A percentile compares a stretch with the other conserved stretches of the same genome.
phyloP scores from a whole-genome alignment of 192 early-diverging fungal genomes.

The Obelidium mucronatum region DNA sequence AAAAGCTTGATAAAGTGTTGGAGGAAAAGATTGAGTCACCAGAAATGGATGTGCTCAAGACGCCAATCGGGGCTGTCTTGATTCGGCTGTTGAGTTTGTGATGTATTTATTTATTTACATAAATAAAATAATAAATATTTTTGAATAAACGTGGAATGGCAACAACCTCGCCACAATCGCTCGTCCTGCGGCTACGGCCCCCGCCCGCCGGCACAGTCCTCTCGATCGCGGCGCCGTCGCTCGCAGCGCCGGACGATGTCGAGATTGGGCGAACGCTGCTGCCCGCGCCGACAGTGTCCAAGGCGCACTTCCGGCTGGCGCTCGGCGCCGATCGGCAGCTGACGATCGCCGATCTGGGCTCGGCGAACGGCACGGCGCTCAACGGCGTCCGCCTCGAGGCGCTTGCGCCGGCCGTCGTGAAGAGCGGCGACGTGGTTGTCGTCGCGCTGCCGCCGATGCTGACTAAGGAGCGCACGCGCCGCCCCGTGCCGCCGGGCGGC shows the following conservation, averaged over 20 bases:
- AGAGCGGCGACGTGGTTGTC: not conserved
- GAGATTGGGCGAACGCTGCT: not conserved
- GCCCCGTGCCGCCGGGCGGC: too few relatives aligned
- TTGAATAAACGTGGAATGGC: too few relatives aligned
- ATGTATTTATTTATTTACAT: too few relatives aligned
- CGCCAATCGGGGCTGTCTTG: conserved; percentile 30
- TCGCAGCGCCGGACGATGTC: not conserved
- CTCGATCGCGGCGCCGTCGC: too few relatives aligned
- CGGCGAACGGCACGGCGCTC: not conserved
- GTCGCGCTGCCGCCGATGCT: not conserved
- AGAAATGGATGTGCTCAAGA: conserved; percentile 46
- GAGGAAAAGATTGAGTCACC: conserved; percentile 78
- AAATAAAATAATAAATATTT: too few relatives aligned
- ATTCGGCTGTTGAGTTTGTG: conserved; percentile 20
- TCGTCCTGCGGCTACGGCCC: too few relatives aligned
- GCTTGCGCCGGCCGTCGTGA: not conserved
- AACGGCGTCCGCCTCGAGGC: not conserved
- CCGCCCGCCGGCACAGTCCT: too few relatives aligned
- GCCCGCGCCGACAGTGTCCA: not conserved
- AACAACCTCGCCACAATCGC: too few relatives aligned
- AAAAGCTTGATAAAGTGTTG: conserved; percentile 73
- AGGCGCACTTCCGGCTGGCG: too few relatives aligned
- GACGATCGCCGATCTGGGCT: not conserved
- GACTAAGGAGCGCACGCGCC: not conserved
- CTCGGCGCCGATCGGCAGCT: not conserved